Evolutionary conservation across 345 rosid genomes (phyloP).

Genomic region (Pistacia vera): DNA sequence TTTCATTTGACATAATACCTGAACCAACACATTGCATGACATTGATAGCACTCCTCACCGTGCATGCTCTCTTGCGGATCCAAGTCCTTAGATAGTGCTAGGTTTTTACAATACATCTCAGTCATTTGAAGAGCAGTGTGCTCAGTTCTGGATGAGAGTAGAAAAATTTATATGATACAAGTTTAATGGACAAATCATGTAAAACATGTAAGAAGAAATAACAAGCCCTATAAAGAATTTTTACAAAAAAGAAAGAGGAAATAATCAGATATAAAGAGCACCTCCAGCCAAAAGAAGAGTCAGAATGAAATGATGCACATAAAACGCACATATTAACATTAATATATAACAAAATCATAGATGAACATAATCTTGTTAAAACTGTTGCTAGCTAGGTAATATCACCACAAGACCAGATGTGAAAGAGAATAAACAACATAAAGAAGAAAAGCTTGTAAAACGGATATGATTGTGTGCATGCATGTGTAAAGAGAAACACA

Average conservation of each 20-base stretch:
- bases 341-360: neutral
- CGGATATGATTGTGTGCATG: neutral
- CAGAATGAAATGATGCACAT: neutral
- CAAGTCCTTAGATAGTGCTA: slow-evolving; percentile 84
- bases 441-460: slow-evolving; percentile 4
- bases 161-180: slow-evolving; percentile 21
- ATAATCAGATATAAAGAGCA: neutral
- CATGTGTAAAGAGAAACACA: slow-evolving; percentile 36
- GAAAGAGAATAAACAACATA: neutral
- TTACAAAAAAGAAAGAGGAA: neutral
- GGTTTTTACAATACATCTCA: slow-evolving; percentile 70
- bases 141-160: slow-evolving; percentile 54
- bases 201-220: slow-evolving; percentile 12
- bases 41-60: slow-evolving; percentile 89
- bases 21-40: slow-evolving; percentile 75
- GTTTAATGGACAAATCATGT: slow-evolving; percentile 14
- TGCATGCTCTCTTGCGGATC: slow-evolving; percentile 93
- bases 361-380: neutral
- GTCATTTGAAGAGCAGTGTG: slow-evolving; percentile 58
- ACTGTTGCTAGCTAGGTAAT: neutral
- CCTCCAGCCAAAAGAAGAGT: neutral
- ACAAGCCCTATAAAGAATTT: neutral
- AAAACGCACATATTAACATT: neutral
- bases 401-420: neutral
- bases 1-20: slow-evolving; percentile 48